These are phyloP conservation scores for Cryptococcus wingfieldii DNA, from an alignment of 1,284 basidiomycete species.

Conservation along the genomic window DNA sequence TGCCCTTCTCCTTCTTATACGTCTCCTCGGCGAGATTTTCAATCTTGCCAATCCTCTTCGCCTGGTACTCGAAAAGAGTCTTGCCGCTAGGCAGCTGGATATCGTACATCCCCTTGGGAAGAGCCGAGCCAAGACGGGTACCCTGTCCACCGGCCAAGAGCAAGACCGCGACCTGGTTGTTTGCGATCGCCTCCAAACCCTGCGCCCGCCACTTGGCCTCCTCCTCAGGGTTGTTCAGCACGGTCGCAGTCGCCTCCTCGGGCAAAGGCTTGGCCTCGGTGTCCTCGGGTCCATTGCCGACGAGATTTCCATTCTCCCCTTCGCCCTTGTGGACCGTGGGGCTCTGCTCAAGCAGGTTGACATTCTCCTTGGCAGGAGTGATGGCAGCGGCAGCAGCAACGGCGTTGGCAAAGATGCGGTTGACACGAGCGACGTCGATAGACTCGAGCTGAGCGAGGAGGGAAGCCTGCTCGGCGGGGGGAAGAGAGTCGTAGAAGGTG, in stretches of 20 bases:
- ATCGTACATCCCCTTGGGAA: constrained; percentile 97
- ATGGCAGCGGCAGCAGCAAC: constrained; percentile 61
- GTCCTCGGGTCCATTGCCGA: constrained; percentile 18
- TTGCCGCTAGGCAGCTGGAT: constrained; percentile 90
- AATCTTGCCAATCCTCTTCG: constrained; percentile 82
- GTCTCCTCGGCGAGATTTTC: constrained; percentile 66
- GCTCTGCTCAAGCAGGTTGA: constrained; percentile 55
- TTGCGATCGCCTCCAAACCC: constrained; percentile 75
- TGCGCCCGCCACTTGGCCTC: constrained; percentile 65
- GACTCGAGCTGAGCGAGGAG: constrained; percentile 70
- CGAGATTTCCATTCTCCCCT: constrained; percentile 26
- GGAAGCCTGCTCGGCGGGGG: constrained; percentile 59
- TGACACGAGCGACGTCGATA: constrained; percentile 87
- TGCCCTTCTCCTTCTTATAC: constrained; percentile 55
- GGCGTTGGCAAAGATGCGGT: constrained; percentile 77
- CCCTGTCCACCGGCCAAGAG: constrained; percentile 99
- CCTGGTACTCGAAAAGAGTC: constrained; percentile 93
- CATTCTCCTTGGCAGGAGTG: constrained; percentile 19
- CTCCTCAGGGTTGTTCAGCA: constrained; percentile 57
- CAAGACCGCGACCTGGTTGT: constrained; percentile 82
- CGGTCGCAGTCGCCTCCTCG: constrained; percentile 63
- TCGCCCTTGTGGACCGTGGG: constrained; percentile 60
- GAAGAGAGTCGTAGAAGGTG: constrained; percentile 75
- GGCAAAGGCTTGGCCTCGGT: constrained; percentile 61
- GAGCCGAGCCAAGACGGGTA: constrained; percentile 82